Evolutionary conservation across 352 stramenopile species (phyloP).

Genomic region (Aphanomyces cochlioides): DNA sequence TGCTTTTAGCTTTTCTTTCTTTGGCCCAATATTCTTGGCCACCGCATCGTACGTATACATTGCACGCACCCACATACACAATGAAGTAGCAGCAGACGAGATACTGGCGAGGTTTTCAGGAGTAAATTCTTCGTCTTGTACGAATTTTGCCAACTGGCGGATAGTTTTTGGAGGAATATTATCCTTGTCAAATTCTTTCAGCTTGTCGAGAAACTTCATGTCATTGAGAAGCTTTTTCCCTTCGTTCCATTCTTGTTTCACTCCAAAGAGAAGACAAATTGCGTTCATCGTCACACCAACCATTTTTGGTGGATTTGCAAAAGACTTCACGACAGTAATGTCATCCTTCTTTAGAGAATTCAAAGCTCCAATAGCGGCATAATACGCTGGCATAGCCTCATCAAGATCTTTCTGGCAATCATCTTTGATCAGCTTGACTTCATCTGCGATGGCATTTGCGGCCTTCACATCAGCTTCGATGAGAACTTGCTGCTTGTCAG

Average conservation of each 20-base stretch:
- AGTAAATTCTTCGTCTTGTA: constrained; percentile 87
- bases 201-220: constrained; percentile 89
- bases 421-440: constrained; percentile 92
- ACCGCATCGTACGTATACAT: constrained; percentile 94
- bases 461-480: constrained; percentile 90
- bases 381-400: constrained; percentile 90
- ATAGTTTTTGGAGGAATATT: constrained; percentile 87
- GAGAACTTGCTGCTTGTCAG: constrained; percentile 87
- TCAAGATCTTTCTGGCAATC: constrained; percentile 92
- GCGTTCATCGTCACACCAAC: constrained; percentile 91
- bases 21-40: constrained; percentile 91
- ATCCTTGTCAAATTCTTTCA: constrained; percentile 87
- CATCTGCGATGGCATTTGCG: constrained; percentile 85
- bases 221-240: constrained; percentile 89
- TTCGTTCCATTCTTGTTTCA: constrained; percentile 89
- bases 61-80: constrained; percentile 93
- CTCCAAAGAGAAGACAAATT: constrained; percentile 85
- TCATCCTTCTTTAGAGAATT: constrained; percentile 90
- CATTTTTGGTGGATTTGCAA: constrained; percentile 84
- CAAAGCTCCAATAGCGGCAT: constrained; percentile 87
- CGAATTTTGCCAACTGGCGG: constrained; percentile 86
- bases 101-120: constrained; percentile 87
- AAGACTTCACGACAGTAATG: constrained; percentile 90
- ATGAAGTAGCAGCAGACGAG: constrained; percentile 85
- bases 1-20: constrained; percentile 86